Evolutionary conservation across 352 stramenopile genomes (phyloP).

Genomic region (Pythium dissotocum): DNA sequence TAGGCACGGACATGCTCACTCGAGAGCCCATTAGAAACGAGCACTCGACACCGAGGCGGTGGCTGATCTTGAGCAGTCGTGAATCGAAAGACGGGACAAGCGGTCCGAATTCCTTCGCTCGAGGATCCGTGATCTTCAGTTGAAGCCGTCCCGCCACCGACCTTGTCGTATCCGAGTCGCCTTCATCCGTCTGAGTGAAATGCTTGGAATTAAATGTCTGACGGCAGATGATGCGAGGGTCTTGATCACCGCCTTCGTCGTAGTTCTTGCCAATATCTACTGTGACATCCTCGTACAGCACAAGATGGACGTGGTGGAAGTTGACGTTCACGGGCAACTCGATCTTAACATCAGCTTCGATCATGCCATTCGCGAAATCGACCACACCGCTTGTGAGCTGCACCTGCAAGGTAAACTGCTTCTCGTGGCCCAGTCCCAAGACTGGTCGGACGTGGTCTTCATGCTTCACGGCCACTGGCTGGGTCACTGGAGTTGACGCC

Average conservation of each 20-base stretch:
- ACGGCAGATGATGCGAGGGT: not conserved
- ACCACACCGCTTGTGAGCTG: slow-evolving; percentile 8
- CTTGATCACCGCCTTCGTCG: not conserved
- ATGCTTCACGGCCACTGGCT: not conserved
- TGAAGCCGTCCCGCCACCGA: not conserved
- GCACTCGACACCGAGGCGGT: slow-evolving; percentile 13
- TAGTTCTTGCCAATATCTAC: slow-evolving; percentile 2
- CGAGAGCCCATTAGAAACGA: slow-evolving; percentile 4
- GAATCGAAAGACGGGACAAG: not conserved
- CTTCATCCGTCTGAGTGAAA: not conserved
- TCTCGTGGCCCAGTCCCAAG: not conserved
- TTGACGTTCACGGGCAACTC: not conserved
- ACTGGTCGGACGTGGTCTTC: slow-evolving; percentile 1
- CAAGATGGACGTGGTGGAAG: slow-evolving; percentile 14
- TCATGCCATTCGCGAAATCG: not conserved
- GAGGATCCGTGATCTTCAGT: slow-evolving; percentile 2
- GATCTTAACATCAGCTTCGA: slow-evolving; percentile 1
- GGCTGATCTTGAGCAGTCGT: not conserved
- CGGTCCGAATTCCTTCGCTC: not conserved
- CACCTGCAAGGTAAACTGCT: not conserved
- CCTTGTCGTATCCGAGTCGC: not conserved
- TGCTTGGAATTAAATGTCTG: slow-evolving; percentile 2
- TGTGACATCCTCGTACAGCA: slow-evolving; percentile 12
- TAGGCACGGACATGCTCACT: not conserved
- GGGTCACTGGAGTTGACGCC: not conserved